These are phyloP conservation scores for Dovyalis caffra DNA, from an alignment of 345 rosid species.

Conservation along the genomic window DNA sequence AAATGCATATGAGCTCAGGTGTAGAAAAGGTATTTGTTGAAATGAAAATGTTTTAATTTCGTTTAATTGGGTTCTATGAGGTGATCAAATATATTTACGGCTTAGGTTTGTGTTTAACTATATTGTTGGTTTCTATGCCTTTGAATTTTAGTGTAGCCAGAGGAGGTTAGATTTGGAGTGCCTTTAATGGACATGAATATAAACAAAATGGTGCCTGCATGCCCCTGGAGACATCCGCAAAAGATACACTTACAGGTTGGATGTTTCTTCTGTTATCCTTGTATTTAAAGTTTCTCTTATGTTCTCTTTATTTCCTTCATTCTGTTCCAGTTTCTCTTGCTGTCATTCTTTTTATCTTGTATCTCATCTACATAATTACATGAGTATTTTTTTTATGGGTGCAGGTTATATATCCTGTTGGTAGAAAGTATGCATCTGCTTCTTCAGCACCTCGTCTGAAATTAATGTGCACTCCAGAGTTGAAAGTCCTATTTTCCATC, in stretches of 20 bases:
- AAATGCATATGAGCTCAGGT: slow-evolving; percentile 78
- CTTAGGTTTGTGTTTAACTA: slow-evolving; percentile 14
- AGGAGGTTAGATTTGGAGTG: slow-evolving; percentile 90
- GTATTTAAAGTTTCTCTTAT: background rate
- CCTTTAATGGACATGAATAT: slow-evolving; percentile 79
- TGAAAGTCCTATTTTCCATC: slow-evolving; percentile 61
- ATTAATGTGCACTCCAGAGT: slow-evolving; percentile 64
- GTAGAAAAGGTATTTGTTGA: slow-evolving; percentile 71
- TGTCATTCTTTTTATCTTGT: background rate
- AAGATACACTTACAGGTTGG: slow-evolving; percentile 87
- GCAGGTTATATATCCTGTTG: slow-evolving; percentile 85
- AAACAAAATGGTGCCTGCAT: slow-evolving; percentile 74
- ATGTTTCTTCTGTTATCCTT: slow-evolving; percentile 19
- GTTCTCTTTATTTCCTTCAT: background rate
- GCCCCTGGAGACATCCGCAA: slow-evolving; percentile 89
- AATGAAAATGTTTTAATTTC: slow-evolving; percentile 2
- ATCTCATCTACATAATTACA: background rate
- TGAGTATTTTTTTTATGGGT: slow-evolving; percentile 14
- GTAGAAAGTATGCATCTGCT: slow-evolving; percentile 60
- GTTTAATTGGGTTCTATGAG: slow-evolving; percentile 3
- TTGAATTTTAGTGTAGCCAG: slow-evolving; percentile 76
- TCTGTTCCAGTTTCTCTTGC: slow-evolving; percentile 8
- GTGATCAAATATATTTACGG: background rate
- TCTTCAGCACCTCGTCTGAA: slow-evolving; percentile 84
- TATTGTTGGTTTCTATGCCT: slow-evolving; percentile 46